A percentile compares a stretch with the other conserved stretches of the same genome.
phyloP scores from a whole-genome alignment of 768 basidiomycete species.

The Pseudohyphozyma bogoriensis region DNA sequence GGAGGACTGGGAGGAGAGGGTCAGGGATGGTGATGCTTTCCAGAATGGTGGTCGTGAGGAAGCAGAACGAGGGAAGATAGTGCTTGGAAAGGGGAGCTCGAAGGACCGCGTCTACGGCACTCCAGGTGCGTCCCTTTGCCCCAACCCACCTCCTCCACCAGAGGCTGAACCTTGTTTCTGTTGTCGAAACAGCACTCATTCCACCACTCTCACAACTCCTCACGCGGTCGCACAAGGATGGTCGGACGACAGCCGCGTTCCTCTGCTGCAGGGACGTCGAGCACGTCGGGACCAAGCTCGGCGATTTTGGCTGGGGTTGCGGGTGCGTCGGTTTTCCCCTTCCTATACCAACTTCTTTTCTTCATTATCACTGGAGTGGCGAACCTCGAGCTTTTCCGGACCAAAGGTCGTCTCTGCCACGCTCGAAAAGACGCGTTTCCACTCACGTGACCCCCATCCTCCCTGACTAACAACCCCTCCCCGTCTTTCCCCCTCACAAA shows the following conservation, averaged over 20 bases:
- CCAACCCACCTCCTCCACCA: neutral
- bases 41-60: neutral
- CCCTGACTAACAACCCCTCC: neutral
- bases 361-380: too few relatives aligned
- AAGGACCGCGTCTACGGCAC: too few relatives aligned
- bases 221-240: slow-evolving; percentile 9
- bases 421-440: neutral
- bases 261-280: slow-evolving; percentile 1
- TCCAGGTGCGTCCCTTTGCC: too few relatives aligned
- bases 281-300: slow-evolving; percentile 18
- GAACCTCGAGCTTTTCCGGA: too few relatives aligned
- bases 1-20: neutral
- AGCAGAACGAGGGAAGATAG: neutral
- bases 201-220: neutral
- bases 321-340: slow-evolving; percentile 2
- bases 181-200: neutral
- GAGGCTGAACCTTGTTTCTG: neutral
- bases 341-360: neutral
- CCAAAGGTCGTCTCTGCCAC: too few relatives aligned
- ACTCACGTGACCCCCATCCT: too few relatives aligned
- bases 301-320: slow-evolving; percentile 26
- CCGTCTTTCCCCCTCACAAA: neutral
- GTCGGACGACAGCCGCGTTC: neutral
- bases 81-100: neutral
- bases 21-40: neutral